Percentiles rank a stretch among this genome's conserved stretches.
Conservation (phyloP, 1,284 basidiomycete genomes). For the Tilletia caries region DNA sequence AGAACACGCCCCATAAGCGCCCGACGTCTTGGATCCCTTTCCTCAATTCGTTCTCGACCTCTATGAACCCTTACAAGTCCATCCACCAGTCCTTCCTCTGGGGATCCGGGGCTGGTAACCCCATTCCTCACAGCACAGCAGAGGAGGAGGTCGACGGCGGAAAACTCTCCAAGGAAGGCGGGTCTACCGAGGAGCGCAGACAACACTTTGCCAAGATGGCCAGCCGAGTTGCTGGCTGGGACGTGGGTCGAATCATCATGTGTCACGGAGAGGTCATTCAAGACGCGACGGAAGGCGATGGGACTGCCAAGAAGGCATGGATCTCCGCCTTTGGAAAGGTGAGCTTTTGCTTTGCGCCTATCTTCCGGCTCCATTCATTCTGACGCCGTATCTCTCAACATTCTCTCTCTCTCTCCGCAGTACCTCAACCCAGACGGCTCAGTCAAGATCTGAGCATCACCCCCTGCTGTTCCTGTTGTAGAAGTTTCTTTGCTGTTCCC, state of each 20-base stretch:
- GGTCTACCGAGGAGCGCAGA: conserved; percentile 51
- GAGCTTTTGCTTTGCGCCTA: conserved; percentile 1
- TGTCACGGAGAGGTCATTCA: conserved; percentile 91
- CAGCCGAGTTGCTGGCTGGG: conserved; percentile 71
- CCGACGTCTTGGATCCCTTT: conserved; percentile 40
- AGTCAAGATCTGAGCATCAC: conserved; percentile 26
- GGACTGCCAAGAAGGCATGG: conserved; percentile 67
- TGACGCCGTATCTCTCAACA: too few species aligned
- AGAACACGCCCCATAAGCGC: conserved; percentile 26
- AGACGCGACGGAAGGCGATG: conserved; percentile 52
- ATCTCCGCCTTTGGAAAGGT: conserved; percentile 30
- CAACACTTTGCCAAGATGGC: conserved; percentile 57
- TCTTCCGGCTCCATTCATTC: too few species aligned
- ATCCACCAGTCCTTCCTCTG: conserved; percentile 38
- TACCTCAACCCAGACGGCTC: conserved; percentile 33
- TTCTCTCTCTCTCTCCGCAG: conserved; percentile 7
- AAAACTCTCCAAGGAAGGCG: conserved; percentile 21
- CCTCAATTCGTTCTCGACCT: conserved; percentile 19
- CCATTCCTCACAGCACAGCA: conserved; percentile 23
- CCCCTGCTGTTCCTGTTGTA: too few species aligned
- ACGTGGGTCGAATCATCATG: conserved; percentile 83
- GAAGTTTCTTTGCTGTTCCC: too few species aligned
- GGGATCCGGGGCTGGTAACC: conserved; percentile 23
- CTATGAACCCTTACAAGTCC: conserved; percentile 19
- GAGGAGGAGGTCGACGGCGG: not conserved